Percentiles rank a stretch among this genome's conserved stretches.
Conservation (phyloP, 345 rosid species). For the Capsella bursapastoris region DNA sequence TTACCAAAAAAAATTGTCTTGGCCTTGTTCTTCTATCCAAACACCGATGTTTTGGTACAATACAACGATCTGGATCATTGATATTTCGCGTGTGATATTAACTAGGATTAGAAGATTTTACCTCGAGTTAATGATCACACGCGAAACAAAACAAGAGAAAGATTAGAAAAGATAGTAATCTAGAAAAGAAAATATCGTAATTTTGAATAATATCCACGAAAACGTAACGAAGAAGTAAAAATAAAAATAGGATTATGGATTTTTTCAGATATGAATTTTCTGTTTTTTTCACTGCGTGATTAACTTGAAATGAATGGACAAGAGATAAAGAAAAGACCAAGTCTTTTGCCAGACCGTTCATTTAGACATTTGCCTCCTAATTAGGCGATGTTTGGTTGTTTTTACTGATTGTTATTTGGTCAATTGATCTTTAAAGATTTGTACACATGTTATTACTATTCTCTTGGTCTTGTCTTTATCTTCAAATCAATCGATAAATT, state of each 20-base stretch:
- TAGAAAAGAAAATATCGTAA: not conserved
- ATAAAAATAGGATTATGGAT: slow-evolving; percentile 20
- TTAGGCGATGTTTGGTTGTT: not conserved
- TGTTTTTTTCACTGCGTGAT: slow-evolving; percentile 26
- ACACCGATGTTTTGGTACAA: not conserved
- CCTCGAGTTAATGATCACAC: slow-evolving; percentile 44
- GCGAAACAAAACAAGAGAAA: slow-evolving; percentile 16
- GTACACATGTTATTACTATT: not conserved
- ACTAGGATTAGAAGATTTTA: not conserved
- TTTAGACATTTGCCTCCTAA: slow-evolving; percentile 35
- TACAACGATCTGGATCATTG: not conserved
- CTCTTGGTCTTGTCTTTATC: not conserved
- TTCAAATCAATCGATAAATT: not conserved
- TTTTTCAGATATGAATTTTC: slow-evolving; percentile 26
- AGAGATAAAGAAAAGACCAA: slow-evolving; percentile 30
- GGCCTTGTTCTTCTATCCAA: not conserved
- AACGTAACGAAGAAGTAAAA: not conserved
- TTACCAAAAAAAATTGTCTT: slow-evolving; percentile 23
- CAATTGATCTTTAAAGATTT: not conserved
- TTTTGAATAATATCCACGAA: slow-evolving; percentile 18
- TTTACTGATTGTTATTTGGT: not conserved
- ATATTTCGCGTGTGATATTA: slow-evolving; percentile 43
- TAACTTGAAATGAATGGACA: slow-evolving; percentile 34
- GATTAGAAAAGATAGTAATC: not conserved
- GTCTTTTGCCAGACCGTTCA: slow-evolving; percentile 39